Percentiles rank a stretch among this genome's conserved stretches.
Conservation (phyloP, 306 rosid species). For the Herpetospermum pedunculosum region DNA sequence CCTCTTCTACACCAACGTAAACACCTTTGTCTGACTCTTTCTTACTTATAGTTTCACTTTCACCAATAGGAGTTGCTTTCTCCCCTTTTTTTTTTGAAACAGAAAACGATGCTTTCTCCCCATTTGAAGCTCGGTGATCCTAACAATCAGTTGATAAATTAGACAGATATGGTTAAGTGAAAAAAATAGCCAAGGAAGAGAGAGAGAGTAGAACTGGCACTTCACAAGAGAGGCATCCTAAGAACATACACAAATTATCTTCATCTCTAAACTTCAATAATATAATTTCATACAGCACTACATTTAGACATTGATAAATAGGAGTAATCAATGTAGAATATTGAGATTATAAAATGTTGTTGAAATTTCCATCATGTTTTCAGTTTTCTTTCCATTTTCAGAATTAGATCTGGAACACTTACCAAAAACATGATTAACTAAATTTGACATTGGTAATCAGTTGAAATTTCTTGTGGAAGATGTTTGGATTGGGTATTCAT, state of each 20-base stretch:
- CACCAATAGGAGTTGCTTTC: conserved; percentile 11
- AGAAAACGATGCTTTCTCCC: conserved; percentile 12
- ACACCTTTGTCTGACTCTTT: conserved; percentile 49
- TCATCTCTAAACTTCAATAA: not conserved
- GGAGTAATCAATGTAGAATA: not conserved
- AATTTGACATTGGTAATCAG: not conserved
- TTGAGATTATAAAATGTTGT: not conserved
- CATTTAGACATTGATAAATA: not conserved
- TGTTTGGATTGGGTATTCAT: not conserved
- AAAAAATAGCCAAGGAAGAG: not conserved
- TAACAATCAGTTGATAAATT: conserved; percentile 18
- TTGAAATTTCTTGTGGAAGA: not conserved
- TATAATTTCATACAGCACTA: not conserved
- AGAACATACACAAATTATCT: not conserved
- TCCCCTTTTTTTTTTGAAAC: too few relatives aligned
- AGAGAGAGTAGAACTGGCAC: not conserved
- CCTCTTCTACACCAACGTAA: conserved; percentile 56
- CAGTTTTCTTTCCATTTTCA: not conserved
- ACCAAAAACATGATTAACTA: not conserved
- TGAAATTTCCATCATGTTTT: not conserved
- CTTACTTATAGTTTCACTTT: conserved; percentile 5
- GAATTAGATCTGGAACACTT: not conserved
- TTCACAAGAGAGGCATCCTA: not conserved
- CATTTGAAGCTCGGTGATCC: conserved; percentile 22
- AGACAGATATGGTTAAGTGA: not conserved